Conservation (phyloP, 208 protist species). For the Leishmania aethiopica region DNA sequence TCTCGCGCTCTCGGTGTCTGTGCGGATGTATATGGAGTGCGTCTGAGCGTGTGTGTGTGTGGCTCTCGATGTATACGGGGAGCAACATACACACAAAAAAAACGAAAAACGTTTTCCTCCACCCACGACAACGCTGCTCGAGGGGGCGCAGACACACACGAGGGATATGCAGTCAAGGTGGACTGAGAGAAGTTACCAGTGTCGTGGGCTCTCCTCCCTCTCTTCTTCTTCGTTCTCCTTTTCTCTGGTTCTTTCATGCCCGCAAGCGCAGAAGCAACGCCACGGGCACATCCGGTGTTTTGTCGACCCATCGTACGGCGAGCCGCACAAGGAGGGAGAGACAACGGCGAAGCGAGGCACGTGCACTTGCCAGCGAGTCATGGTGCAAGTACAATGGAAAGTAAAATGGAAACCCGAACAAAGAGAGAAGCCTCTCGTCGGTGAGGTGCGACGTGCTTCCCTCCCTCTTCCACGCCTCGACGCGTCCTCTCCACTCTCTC, state of each 20-base stretch:
- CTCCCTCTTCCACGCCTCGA: background rate
- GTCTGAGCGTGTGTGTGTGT: background rate
- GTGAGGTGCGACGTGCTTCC: background rate
- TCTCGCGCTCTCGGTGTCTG: background rate
- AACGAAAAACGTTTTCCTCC: background rate
- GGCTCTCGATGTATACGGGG: background rate
- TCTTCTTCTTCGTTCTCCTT: too few relatives aligned
- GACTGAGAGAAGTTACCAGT: too few relatives aligned
- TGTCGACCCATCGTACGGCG: background rate
- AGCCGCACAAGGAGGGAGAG: background rate
- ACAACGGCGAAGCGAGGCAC: background rate
- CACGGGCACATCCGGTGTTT: background rate
- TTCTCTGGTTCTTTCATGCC: background rate
- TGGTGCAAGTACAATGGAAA: background rate
- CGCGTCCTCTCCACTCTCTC: too few relatives aligned
- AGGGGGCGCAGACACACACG: background rate
- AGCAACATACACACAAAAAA: background rate
- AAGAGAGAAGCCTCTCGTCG: background rate
- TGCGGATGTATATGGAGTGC: background rate
- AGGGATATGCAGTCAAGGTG: background rate
- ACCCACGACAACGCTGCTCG: background rate
- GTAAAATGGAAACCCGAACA: background rate
- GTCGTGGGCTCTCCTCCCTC: background rate
- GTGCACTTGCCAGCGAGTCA: background rate
- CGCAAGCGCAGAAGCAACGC: background rate